Evolutionary conservation across 768 basidiomycete species (phyloP), one percentile per base, ranked within the genome.

Genomic region (Psilocybe cyanescens): DNA sequence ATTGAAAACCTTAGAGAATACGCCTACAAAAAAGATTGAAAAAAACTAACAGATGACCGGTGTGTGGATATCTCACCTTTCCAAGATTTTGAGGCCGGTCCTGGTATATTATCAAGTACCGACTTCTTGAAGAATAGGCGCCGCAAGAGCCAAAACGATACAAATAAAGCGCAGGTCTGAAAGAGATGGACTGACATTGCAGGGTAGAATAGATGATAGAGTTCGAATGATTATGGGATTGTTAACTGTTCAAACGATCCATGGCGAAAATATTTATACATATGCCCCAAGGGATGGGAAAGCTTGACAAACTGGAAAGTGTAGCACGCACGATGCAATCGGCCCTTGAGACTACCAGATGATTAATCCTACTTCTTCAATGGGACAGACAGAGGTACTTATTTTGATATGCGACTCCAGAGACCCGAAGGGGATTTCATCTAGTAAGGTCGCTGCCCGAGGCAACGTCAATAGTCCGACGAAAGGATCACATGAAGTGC

Each of bases 1-100:
- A 41, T 70, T 65, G 65, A 78, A 75, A 3, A 78, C 46, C 28
- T 77, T 70, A 7, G 65, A 46, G 7, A 78, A 61, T 59, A 76
- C 75, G 5, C 80, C 80, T 79, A 37, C 6, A 35, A n/a, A 5
- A 8, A 35, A 35, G 5, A 37, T 37, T 35, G 9, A 14, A n/a
- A 17, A 12, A 35, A 16, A 14, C 9, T 16, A 28, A 4, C 12
- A 6, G 33, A 6, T 16, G 16, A 33, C n/a, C 14, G 51, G 17
- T 14, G 16, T 16, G 24, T 11, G 12, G 8, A 17, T n/a, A 35
- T 8, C 14, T 17, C n/a, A 37, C 51, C 51, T 53, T 53, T 53
- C 51, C 51, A 53, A 17, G 51, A 35, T 17, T 53, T 53, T 11
- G 51, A 37, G 35, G 31, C 16, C 9, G 51, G 51, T 53, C 51